Evolutionary conservation across 1,284 basidiomycete species (phyloP).

Genomic region (Dichomitus squalens): DNA sequence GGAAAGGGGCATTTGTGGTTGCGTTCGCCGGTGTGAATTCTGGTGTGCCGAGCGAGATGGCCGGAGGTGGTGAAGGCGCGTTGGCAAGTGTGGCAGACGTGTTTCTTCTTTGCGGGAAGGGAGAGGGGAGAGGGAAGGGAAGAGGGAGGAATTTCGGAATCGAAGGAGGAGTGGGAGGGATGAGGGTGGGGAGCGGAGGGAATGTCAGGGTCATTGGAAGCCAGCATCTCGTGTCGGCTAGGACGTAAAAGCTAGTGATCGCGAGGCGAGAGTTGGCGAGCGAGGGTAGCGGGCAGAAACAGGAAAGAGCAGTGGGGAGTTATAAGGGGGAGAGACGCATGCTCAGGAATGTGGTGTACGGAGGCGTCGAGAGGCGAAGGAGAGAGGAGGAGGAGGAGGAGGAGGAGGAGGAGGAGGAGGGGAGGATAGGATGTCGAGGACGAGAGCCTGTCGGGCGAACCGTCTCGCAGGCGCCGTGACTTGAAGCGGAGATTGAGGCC

Average conservation of each 20-base stretch:
- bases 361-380: not conserved
- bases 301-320: not conserved
- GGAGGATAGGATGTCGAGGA: not conserved
- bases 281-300: not conserved
- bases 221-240: conserved; percentile 18
- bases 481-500: conserved; percentile 12
- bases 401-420: not conserved
- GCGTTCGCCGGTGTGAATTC: conserved; percentile 81
- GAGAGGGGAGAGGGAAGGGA: conserved; percentile 4
- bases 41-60: conserved; percentile 79
- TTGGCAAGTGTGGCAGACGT: conserved; percentile 48
- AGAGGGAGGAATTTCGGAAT: conserved; percentile 6
- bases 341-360: conserved; percentile 5
- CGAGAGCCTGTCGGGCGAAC: not conserved
- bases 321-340: not conserved
- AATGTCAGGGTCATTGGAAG: conserved; percentile 14
- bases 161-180: conserved; percentile 15
- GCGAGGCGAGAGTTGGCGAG: conserved; percentile 10
- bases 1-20: conserved; percentile 85
- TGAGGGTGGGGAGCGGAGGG: conserved; percentile 4
- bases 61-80: conserved; percentile 80
- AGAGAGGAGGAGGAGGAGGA: not conserved
- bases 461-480: not conserved
- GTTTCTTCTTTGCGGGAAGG: conserved; percentile 38
- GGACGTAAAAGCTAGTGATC: conserved; percentile 20